Evolutionary conservation across 169 alveolate genomes (phyloP), one percentile per base, ranked within the genome.

Genomic region (Eimeria maxima): DNA sequence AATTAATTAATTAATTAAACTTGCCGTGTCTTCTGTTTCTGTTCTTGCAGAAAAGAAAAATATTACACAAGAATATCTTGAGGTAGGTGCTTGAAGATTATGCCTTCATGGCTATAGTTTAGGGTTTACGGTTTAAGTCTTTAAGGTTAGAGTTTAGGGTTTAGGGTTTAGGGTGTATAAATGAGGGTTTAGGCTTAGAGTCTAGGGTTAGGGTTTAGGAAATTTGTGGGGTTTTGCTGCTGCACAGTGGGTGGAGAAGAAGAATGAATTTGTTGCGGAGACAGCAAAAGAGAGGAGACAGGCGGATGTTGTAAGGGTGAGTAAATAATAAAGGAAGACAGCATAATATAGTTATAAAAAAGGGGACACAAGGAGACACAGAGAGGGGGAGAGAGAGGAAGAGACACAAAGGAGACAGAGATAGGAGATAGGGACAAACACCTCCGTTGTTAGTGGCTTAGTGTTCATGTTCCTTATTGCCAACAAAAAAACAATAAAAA

Each of bases 171-270:
- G 20, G 60, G 22, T 44, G n/a, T n/a, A n/a, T n/a, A n/a, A n/a
- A n/a, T n/a, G n/a, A n/a, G 20, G 60, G 22, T 44, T 45, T 13
- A 47, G 57, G 69, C 45, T 27, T 65, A 65, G 80, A 47, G 80
- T 69, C 13, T 69, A 69, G 80, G 80, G 80, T 69, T 69, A 60
- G 69, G 69, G 69, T 60, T 1, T 53, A 18, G 69, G 69, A 60
- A 60, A 2, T 7, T 18, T 60, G 80, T 69, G 80, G 42, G 18
- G n/a, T 16, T 7, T 4, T 13, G 42, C 1, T 44, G 63, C 22
- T 78, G 42, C 53, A 18, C 90, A 81, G 90, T 81, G 90, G 90
- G 22, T 81, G 44, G 90, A 38, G 65, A 81, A n/a, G 55, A 47
- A 65, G 16, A 81, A 81, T 65, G 71, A 53, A 22, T 81, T 81